These are phyloP conservation scores for Yarrowia sp. DNA, from an alignment of 805 yeast genomes.

Conservation along the genomic window DNA sequence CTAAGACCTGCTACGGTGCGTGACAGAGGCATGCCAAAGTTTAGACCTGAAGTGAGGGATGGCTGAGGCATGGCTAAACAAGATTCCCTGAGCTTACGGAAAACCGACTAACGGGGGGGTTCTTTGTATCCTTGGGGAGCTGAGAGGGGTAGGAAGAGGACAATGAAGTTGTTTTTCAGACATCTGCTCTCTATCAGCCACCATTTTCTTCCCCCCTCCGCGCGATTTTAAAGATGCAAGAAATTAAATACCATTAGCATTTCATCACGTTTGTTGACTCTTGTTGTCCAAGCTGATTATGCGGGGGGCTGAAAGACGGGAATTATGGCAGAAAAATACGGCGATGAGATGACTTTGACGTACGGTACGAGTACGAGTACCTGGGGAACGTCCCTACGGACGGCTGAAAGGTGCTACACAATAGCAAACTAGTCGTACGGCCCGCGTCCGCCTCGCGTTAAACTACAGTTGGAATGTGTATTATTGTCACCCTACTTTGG, in stretches of 20 bases:
- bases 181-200: too few relatives aligned
- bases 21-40: background rate
- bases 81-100: background rate
- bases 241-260: conserved; percentile 4
- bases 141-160: too few relatives aligned
- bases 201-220: background rate
- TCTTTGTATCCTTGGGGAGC: too few relatives aligned
- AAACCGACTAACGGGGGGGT: too few relatives aligned
- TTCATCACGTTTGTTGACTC: conserved; percentile 20
- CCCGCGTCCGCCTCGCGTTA: too few relatives aligned
- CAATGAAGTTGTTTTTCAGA: too few relatives aligned
- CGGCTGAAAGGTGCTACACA: too few relatives aligned
- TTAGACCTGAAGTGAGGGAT: background rate
- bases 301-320: conserved; percentile 4
- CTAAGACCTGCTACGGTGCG: background rate
- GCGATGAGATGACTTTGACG: too few relatives aligned
- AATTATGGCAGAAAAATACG: too few relatives aligned
- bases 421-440: too few relatives aligned
- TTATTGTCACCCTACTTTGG: conserved; percentile 4
- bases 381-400: too few relatives aligned
- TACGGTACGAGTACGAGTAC: too few relatives aligned
- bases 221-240: background rate
- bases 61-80: background rate
- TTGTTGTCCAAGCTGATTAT: conserved; percentile 8
- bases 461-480: background rate